Evolutionary conservation across 1,139 yeast species (phyloP).

Genomic region (Hemisphaericaspora subhashii): DNA sequence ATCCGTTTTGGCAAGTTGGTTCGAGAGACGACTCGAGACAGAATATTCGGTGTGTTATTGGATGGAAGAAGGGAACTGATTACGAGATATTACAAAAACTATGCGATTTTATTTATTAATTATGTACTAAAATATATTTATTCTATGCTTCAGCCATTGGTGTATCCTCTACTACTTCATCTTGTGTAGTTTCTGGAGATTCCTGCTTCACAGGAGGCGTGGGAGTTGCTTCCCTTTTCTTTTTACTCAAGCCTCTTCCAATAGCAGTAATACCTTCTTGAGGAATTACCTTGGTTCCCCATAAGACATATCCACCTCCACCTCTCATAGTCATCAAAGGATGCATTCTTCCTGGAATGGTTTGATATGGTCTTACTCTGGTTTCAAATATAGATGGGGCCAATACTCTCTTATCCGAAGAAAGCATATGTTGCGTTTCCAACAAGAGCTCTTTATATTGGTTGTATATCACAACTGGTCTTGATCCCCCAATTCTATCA

Average conservation of each 20-base stretch:
- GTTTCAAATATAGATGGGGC: slow-evolving; percentile 86
- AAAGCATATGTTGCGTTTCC: slow-evolving; percentile 67
- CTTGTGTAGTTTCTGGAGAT: slow-evolving; percentile 2
- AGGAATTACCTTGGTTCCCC: slow-evolving; percentile 82
- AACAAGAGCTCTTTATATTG: slow-evolving; percentile 79
- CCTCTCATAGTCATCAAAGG: slow-evolving; percentile 94
- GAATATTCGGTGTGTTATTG: slow-evolving; percentile 40
- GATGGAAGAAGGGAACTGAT: slow-evolving; percentile 24
- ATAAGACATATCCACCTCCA: slow-evolving; percentile 84
- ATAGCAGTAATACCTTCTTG: slow-evolving; percentile 56
- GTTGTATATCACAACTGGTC: slow-evolving; percentile 80
- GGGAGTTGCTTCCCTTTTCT: slow-evolving; percentile 24
- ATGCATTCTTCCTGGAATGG: slow-evolving; percentile 90
- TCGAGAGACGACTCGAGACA: slow-evolving; percentile 28
- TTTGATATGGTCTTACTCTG: slow-evolving; percentile 83
- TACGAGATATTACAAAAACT: slow-evolving; percentile 9
- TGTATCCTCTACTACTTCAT: slow-evolving; percentile 1
- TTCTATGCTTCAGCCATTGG: slow-evolving; percentile 1
- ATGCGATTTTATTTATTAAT: slow-evolving; percentile 11
- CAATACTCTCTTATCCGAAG: slow-evolving; percentile 65
- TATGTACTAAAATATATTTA: background rate
- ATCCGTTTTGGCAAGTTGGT: slow-evolving; percentile 29
- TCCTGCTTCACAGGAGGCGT: slow-evolving; percentile 2
- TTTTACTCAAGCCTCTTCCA: slow-evolving; percentile 50
- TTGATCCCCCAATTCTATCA: slow-evolving; percentile 76